Conservation (phyloP, 1,284 basidiomycete genomes). For the Cutaneotrichosporon cyanovorans region DNA sequence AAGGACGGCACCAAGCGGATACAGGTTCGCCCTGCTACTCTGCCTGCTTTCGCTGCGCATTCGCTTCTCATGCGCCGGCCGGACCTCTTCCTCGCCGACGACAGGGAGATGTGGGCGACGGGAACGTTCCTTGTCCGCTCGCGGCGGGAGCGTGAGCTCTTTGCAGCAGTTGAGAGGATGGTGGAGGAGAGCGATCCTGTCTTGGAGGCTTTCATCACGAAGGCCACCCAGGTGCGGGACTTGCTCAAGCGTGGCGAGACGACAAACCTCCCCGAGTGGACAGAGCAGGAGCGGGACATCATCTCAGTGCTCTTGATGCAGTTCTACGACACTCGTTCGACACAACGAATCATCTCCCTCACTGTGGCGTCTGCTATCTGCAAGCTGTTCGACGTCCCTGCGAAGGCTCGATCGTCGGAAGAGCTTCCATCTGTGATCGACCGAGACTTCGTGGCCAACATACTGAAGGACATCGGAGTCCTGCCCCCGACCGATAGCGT, state of each 20-base stretch:
- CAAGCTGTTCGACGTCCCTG: conserved; percentile 50
- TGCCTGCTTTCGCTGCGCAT: conserved; percentile 59
- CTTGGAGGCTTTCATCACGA: conserved; percentile 55
- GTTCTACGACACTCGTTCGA: conserved; percentile 54
- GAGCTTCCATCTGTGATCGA: conserved; percentile 48
- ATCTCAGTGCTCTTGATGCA: conserved; percentile 61
- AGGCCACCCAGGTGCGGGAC: conserved; percentile 51
- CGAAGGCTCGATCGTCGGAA: conserved; percentile 25
- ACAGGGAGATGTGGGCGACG: conserved; percentile 52
- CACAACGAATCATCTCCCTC: conserved; percentile 60
- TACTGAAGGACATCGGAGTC: conserved; percentile 62
- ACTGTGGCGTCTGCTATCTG: conserved; percentile 56
- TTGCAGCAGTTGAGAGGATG: conserved; percentile 56
- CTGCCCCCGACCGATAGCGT: conserved; percentile 61
- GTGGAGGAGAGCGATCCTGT: conserved; percentile 47
- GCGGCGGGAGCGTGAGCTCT: conserved; percentile 53
- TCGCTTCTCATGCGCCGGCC: conserved; percentile 61
- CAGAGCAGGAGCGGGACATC: conserved; percentile 56
- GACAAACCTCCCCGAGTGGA: conserved; percentile 48
- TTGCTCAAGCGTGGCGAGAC: conserved; percentile 2
- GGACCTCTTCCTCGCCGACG: conserved; percentile 58
- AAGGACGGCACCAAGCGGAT: conserved; percentile 4
- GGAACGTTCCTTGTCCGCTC: conserved; percentile 67
- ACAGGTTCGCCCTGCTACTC: conserved; percentile 20
- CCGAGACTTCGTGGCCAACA: conserved; percentile 45